Evolutionary conservation across 2,329 filamentous ascomycete genomes (phyloP).

Genomic region (Alternaria gaisen): DNA sequence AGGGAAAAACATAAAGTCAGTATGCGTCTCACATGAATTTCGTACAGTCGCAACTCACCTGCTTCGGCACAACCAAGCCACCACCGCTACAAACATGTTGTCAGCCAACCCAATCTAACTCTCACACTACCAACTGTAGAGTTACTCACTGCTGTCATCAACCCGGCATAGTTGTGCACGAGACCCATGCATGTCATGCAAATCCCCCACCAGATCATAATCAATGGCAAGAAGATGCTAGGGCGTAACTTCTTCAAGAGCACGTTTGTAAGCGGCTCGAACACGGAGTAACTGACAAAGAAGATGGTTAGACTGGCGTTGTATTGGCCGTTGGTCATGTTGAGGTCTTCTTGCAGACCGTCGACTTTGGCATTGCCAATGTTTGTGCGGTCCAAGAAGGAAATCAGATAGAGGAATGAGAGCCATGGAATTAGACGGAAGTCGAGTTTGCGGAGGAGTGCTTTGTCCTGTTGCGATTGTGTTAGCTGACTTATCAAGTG

Average conservation of each 20-base stretch:
- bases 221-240: constrained; percentile 80
- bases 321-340: constrained; percentile 72
- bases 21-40: too few relatives aligned
- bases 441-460: constrained; percentile 70
- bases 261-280: constrained; percentile 81
- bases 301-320: constrained; percentile 82
- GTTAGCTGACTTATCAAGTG: not conserved
- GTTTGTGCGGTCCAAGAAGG: constrained; percentile 76
- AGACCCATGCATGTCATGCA: constrained; percentile 76
- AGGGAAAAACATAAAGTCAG: too few relatives aligned
- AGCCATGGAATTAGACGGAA: constrained; percentile 71
- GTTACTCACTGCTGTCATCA: constrained; percentile 65
- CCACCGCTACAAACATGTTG: constrained; percentile 43
- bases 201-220: constrained; percentile 74
- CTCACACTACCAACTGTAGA: too few relatives aligned
- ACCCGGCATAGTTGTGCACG: constrained; percentile 67
- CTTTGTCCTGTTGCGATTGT: constrained; percentile 63
- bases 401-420: constrained; percentile 75
- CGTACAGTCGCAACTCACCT: constrained; percentile 51
- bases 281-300: constrained; percentile 84
- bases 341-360: constrained; percentile 66
- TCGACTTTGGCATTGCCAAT: constrained; percentile 75
- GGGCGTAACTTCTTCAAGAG: constrained; percentile 79
- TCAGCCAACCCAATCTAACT: not conserved
- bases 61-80: constrained; percentile 79